These are phyloP conservation scores for Cairneyella variabilis DNA, from an alignment of 495 filamentous ascomycete species.

Conservation along the genomic window DNA sequence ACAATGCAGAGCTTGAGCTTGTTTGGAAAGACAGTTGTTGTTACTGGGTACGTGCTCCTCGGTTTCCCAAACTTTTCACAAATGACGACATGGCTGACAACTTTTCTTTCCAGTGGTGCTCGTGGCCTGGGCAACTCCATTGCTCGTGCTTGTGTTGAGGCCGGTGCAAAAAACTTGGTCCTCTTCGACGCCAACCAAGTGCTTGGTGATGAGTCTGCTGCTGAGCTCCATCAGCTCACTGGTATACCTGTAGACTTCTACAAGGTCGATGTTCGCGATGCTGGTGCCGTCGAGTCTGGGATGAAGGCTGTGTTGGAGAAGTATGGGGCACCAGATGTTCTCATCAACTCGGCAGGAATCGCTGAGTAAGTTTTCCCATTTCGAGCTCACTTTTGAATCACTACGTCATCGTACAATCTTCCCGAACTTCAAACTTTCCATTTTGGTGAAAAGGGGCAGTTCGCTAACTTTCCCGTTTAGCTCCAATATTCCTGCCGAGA, in stretches of 20 bases:
- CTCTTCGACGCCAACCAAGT: constrained; percentile 74
- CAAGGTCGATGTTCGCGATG: constrained; percentile 73
- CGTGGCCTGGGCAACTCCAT: constrained; percentile 74
- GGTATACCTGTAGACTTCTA: constrained; percentile 71
- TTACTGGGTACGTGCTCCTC: constrained; percentile 59
- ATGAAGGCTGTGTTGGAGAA: constrained; percentile 55
- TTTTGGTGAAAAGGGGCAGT: background rate
- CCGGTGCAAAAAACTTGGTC: constrained; percentile 65
- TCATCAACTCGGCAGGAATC: constrained; percentile 83
- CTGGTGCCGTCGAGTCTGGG: constrained; percentile 54
- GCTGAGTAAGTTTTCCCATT: constrained; percentile 52
- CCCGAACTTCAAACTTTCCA: too few relatives aligned
- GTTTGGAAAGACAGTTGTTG: constrained; percentile 62
- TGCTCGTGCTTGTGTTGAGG: constrained; percentile 70
- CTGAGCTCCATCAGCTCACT: constrained; percentile 61
- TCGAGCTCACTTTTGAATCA: background rate
- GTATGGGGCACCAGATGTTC: constrained; percentile 64
- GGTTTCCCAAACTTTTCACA: background rate
- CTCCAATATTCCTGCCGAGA: constrained; percentile 60
- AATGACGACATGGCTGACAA: too few relatives aligned
- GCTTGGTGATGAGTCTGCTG: constrained; percentile 63
- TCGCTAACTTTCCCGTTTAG: constrained; percentile 9
- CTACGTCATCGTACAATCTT: too few relatives aligned
- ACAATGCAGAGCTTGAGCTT: constrained; percentile 63
- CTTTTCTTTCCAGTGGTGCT: constrained; percentile 52